phyloP scores from a whole-genome alignment of 2,329 filamentous ascomycete genomes.

The Aspergillus ochraceoroseus region DNA sequence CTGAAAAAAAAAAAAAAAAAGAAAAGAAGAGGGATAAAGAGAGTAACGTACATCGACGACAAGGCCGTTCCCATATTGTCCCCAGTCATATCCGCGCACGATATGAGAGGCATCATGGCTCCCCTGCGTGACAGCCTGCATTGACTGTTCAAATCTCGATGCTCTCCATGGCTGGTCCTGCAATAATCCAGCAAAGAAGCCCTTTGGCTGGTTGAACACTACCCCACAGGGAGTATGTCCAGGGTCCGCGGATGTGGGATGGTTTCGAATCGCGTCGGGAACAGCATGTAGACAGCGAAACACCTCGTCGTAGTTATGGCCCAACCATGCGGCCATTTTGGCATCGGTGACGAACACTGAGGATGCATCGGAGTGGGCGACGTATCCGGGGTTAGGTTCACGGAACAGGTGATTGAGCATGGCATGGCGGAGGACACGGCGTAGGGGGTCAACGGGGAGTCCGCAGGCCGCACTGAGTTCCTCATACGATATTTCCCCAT shows the following conservation, averaged over 20 bases:
- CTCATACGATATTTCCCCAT: neutral
- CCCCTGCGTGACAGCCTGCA: constrained; percentile 4
- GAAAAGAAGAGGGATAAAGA: neutral
- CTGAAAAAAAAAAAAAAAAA: neutral
- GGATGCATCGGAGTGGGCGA: neutral
- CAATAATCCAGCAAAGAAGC: neutral
- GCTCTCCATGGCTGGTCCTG: constrained; percentile 2
- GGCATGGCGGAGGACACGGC: constrained; percentile 1
- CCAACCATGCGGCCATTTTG: neutral
- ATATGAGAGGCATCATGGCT: constrained; percentile 3
- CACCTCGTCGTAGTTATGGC: constrained; percentile 6
- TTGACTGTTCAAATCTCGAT: neutral
- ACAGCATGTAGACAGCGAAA: constrained; percentile 1
- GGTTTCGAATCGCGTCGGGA: neutral
- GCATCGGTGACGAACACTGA: neutral
- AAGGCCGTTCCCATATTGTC: neutral
- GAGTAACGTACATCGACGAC: constrained; percentile 4
- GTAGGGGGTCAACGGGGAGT: neutral
- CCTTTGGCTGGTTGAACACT: constrained; percentile 1
- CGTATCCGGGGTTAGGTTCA: neutral
- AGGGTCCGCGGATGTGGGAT: neutral
- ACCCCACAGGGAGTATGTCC: neutral
- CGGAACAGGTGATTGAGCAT: constrained; percentile 4
- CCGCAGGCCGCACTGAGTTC: neutral
- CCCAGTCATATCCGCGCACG: constrained; percentile 1